A percentile compares a stretch with the other conserved stretches of the same genome.
These are phyloP conservation scores for Metschnikowia cerradonensis DNA, from an alignment of 805 yeast species.

Conservation along the genomic window DNA sequence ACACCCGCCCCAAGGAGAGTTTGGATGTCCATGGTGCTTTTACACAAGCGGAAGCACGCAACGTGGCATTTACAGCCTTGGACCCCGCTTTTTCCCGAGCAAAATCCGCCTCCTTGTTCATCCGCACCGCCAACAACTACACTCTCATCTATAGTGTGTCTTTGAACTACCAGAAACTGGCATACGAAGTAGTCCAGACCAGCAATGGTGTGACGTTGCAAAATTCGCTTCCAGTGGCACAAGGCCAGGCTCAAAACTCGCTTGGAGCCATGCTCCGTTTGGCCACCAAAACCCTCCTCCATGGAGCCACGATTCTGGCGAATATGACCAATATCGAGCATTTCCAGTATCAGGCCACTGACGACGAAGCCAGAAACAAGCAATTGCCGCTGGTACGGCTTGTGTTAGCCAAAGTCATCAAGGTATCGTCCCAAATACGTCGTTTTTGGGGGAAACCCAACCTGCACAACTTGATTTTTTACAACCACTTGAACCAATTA, in stretches of 20 bases:
- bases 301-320: constrained; percentile 18
- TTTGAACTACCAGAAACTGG: constrained; percentile 28
- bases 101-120: constrained; percentile 11
- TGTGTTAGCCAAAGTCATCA: constrained; percentile 29
- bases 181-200: constrained; percentile 28
- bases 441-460: constrained; percentile 36
- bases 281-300: constrained; percentile 33
- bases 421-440: constrained; percentile 29
- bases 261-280: constrained; percentile 26
- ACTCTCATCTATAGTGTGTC: constrained; percentile 19
- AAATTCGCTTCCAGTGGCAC: constrained; percentile 31
- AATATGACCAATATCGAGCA: constrained; percentile 36
- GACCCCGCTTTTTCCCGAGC: constrained; percentile 22
- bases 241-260: constrained; percentile 23
- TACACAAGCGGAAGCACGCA: constrained; percentile 23
- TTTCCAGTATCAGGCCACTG: constrained; percentile 24
- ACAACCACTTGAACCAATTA: constrained; percentile 23
- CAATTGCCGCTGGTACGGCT: constrained; percentile 26
- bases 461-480: constrained; percentile 36
- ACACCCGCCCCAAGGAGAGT: constrained; percentile 13
- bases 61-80: constrained; percentile 33
- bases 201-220: constrained; percentile 30
- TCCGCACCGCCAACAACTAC: constrained; percentile 11
- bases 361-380: constrained; percentile 29
- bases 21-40: constrained; percentile 12